phyloP scores from a whole-genome alignment of 2,329 filamentous ascomycete genomes.

The Plectosphaerella sp. region DNA sequence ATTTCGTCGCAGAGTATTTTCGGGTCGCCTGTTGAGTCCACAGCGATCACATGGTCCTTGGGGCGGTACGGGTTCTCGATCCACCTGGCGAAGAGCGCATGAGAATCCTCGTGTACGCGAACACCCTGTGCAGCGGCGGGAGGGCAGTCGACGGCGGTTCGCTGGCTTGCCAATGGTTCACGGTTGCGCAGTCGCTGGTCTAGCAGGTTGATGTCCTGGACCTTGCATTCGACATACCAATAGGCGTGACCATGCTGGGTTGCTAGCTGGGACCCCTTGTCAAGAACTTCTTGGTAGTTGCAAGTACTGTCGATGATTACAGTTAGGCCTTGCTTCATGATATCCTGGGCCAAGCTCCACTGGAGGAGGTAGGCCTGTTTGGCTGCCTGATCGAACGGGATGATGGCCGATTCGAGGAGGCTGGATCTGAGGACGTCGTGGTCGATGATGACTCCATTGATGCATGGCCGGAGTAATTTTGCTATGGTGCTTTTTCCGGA shows the following conservation, averaged over 20 bases:
- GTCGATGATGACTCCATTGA: constrained; percentile 26
- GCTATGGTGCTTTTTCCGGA: constrained; percentile 32
- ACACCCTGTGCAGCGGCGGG: constrained; percentile 13
- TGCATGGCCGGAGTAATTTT: constrained; percentile 16
- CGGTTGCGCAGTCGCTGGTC: constrained; percentile 20
- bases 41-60: constrained; percentile 13
- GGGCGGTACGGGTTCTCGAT: constrained; percentile 24
- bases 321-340: constrained; percentile 25
- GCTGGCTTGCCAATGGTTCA: constrained; percentile 22
- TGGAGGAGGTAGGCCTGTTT: constrained; percentile 26
- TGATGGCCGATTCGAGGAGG: constrained; percentile 20
- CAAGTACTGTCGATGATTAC: constrained; percentile 33
- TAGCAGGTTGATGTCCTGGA: constrained; percentile 21
- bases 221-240: constrained; percentile 27
- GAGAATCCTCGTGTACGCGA: constrained; percentile 8
- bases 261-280: constrained; percentile 22
- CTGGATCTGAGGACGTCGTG: constrained; percentile 29
- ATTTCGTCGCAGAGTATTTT: constrained; percentile 15
- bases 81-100: constrained; percentile 20
- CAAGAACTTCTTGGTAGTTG: constrained; percentile 25
- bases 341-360: constrained; percentile 27
- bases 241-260: constrained; percentile 11
- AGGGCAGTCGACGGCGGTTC: constrained; percentile 17
- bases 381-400: constrained; percentile 23
- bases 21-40: constrained; percentile 16